Conservation (phyloP, 139 green algal genomes). For the Diplosphaera chodatii region DNA sequence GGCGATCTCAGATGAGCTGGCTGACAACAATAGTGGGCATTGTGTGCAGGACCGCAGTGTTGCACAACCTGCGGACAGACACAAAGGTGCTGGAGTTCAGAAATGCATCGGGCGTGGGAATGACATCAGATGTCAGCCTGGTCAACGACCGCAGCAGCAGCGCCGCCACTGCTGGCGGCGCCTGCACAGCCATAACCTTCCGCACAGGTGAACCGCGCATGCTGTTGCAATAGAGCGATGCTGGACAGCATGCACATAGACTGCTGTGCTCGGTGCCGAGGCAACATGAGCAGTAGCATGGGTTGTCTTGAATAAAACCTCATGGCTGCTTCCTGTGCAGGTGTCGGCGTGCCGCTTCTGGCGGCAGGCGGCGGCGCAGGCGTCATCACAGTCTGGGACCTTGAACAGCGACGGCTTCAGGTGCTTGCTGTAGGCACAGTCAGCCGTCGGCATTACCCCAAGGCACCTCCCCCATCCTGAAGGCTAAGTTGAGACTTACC, state of each 20-base stretch:
- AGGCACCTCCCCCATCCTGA: too few relatives aligned
- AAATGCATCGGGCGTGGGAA: slow-evolving; percentile 67
- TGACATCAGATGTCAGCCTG: slow-evolving; percentile 1
- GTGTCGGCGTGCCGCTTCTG: slow-evolving; percentile 64
- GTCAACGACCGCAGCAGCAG: slow-evolving; percentile 12
- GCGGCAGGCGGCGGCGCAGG: slow-evolving; percentile 67
- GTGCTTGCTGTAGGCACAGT: too few relatives aligned
- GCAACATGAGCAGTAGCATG: too few relatives aligned
- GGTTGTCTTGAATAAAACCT: too few relatives aligned
- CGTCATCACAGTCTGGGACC: slow-evolving; percentile 86
- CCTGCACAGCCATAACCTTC: slow-evolving; percentile 51
- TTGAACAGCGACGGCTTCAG: slow-evolving; percentile 74
- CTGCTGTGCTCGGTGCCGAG: too few relatives aligned
- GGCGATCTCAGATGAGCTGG: too few relatives aligned
- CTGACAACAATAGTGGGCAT: too few relatives aligned
- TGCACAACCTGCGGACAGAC: slow-evolving; percentile 81
- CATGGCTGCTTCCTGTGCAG: slow-evolving; percentile 22
- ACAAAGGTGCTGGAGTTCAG: slow-evolving; percentile 43
- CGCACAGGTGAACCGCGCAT: slow-evolving; percentile 34
- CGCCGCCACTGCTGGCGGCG: slow-evolving; percentile 13
- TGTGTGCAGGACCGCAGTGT: slow-evolving; percentile 51
- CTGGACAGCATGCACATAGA: too few relatives aligned
- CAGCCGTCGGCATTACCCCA: too few relatives aligned
- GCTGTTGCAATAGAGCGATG: too few relatives aligned
- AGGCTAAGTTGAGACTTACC: too few relatives aligned